Percentiles rank a stretch among this genome's conserved stretches.
Conservation (phyloP, 2,329 filamentous ascomycete species). For the Ilyonectria robusta region DNA sequence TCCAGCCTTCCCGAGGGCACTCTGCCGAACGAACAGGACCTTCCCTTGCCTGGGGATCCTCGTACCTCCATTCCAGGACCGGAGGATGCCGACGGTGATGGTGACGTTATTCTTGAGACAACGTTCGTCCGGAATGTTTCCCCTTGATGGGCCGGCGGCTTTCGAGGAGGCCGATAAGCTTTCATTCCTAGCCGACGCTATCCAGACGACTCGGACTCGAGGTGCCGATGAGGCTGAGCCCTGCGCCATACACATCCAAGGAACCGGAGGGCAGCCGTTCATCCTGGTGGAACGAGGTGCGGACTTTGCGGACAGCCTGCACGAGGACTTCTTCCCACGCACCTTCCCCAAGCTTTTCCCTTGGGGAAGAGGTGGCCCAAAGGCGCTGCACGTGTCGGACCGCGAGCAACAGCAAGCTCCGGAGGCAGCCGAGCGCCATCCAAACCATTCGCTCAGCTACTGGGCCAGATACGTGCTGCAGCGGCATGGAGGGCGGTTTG, state of each 20-base stretch:
- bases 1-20: no score
- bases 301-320: conserved; percentile 9
- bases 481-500: neutral
- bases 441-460: conserved; percentile 24
- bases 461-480: conserved; percentile 37
- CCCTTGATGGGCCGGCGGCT: conserved; percentile 11
- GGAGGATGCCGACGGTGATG: neutral
- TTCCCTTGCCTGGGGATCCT: neutral
- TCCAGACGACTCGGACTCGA: neutral
- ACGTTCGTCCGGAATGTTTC: neutral
- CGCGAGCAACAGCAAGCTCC: conserved; percentile 1
- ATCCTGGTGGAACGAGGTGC: neutral
- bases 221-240: neutral
- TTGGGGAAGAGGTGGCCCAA: conserved; percentile 17
- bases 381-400: neutral
- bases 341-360: neutral
- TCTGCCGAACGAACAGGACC: no score
- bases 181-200: neutral
- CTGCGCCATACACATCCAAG: neutral
- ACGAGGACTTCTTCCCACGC: neutral
- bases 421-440: neutral
- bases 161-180: conserved; percentile 18
- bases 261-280: conserved; percentile 7
- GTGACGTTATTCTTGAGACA: neutral
- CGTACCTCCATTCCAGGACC: no score